Percentiles rank a stretch among this genome's conserved stretches.
Conservation (phyloP, 176 grass and related monocot species). For the Avena insularis region DNA sequence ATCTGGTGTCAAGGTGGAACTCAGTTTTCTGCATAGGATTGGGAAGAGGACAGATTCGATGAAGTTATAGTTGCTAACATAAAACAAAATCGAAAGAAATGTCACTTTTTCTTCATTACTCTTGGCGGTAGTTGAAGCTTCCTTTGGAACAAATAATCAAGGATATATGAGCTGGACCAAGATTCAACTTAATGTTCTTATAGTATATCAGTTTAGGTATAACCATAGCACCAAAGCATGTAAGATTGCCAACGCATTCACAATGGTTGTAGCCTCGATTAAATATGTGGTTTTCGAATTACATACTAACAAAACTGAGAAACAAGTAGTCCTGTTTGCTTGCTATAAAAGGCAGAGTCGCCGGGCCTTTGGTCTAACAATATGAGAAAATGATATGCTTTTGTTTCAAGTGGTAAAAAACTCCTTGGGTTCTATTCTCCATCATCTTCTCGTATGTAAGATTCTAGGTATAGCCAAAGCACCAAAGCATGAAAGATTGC, state of each 20-base stretch:
- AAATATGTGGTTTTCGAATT: constrained; percentile 16
- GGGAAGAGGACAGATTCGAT: neutral
- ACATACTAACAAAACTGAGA: neutral
- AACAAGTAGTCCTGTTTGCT: constrained; percentile 11
- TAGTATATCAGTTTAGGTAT: neutral
- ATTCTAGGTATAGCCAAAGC: neutral
- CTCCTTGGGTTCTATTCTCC: constrained; percentile 40
- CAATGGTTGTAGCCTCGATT: neutral
- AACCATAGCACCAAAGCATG: neutral
- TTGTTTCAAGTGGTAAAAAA: neutral
- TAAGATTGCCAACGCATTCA: constrained; percentile 1
- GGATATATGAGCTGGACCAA: constrained; percentile 2
- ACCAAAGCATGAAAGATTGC: neutral
- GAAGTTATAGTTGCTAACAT: constrained; percentile 22
- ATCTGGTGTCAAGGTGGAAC: neutral
- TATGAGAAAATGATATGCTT: neutral
- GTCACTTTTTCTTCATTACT: neutral
- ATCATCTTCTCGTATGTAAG: constrained; percentile 91
- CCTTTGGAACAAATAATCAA: constrained; percentile 31
- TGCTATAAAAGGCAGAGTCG: neutral
- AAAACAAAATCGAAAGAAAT: constrained; percentile 14
- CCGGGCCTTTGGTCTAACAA: neutral
- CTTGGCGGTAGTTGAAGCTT: neutral
- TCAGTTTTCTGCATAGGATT: constrained; percentile 16
- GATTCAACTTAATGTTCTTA: neutral